Evolutionary conservation across 257 asterid species (phyloP).

Genomic region (Nicotiana noctiflora): DNA sequence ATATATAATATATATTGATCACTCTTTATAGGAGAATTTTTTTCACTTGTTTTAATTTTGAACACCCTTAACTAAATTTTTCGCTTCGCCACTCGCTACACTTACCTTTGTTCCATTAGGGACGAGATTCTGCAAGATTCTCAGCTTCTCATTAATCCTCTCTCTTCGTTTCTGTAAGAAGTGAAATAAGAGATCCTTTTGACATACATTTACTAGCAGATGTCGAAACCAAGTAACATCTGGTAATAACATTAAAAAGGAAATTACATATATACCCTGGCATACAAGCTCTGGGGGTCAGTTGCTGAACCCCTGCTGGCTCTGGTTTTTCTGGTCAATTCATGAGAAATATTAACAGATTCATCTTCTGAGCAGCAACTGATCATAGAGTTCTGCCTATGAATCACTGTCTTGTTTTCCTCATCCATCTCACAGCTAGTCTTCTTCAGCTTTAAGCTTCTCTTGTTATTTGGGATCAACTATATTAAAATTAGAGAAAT

Average conservation of each 20-base stretch:
- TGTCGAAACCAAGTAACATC: background rate
- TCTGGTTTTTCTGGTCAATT: constrained; percentile 30
- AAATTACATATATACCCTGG: constrained; percentile 43
- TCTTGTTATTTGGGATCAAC: constrained; percentile 28
- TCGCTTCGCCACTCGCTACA: no score
- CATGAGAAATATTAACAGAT: constrained; percentile 36
- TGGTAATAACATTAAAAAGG: no score
- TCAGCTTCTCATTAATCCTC: constrained; percentile 72
- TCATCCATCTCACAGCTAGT: constrained; percentile 10
- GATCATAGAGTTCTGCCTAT: constrained; percentile 29
- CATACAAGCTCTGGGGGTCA: constrained; percentile 84
- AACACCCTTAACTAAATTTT: no score
- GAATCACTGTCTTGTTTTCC: no score
- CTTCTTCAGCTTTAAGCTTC: constrained; percentile 18
- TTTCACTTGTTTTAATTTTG: no score
- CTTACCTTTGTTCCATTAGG: constrained; percentile 90
- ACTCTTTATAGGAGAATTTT: no score
- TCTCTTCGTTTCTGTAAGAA: constrained; percentile 71
- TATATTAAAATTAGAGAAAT: constrained; percentile 8
- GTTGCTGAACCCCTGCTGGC: constrained; percentile 66
- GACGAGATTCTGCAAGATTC: constrained; percentile 71
- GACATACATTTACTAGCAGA: background rate
- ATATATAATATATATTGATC: no score
- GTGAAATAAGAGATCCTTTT: background rate
- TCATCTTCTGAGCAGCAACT: constrained; percentile 45